Evolutionary conservation across 2,329 filamentous ascomycete species (phyloP).

Genomic region (Annulohypoxylon truncatum): DNA sequence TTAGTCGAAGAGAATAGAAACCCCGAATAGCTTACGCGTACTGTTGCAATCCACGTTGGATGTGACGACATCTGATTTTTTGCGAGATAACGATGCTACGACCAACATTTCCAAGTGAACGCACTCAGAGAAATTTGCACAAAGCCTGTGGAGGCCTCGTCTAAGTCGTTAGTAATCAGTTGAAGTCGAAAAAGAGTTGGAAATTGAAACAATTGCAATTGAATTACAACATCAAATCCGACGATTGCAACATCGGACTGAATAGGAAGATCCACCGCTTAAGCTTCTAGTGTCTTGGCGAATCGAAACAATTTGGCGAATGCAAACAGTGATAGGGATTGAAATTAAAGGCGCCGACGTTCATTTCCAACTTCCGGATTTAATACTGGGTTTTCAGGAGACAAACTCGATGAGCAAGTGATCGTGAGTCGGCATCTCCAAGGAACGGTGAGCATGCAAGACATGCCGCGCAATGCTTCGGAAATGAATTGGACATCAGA

Average conservation of each 20-base stretch:
- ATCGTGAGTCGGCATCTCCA: background rate
- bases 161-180: background rate
- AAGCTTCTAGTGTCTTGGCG: background rate
- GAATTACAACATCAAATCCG: constrained; percentile 8
- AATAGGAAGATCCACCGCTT: constrained; percentile 2
- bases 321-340: background rate
- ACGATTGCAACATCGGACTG: constrained; percentile 8
- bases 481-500: background rate
- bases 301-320: background rate
- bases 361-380: background rate
- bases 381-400: background rate
- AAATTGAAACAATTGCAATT: background rate
- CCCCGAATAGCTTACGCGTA: constrained; percentile 21
- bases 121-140: background rate
- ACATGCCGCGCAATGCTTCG: background rate
- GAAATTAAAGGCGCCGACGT: background rate
- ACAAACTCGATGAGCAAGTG: background rate
- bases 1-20: background rate
- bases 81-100: background rate
- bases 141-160: background rate
- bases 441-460: background rate
- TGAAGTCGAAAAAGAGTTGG: background rate
- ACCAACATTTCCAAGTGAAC: background rate
- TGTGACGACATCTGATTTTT: constrained; percentile 8
- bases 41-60: constrained; percentile 22